Percentiles rank a stretch among this genome's conserved stretches.
phyloP scores from a whole-genome alignment of 2,329 filamentous ascomycete species.

The Rutstroemia sp. region DNA sequence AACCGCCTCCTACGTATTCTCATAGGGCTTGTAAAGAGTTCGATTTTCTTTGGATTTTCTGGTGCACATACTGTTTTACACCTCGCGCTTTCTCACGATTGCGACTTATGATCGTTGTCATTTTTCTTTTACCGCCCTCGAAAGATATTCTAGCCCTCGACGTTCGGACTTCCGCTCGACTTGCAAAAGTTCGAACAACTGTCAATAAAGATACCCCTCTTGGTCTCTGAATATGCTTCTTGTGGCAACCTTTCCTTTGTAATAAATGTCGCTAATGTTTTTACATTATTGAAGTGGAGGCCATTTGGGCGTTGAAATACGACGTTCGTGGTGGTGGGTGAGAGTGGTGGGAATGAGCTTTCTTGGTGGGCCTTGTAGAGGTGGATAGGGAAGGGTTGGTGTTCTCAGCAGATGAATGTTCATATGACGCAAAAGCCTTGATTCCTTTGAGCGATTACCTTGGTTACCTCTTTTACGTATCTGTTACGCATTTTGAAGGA shows the following conservation, averaged over 20 bases:
- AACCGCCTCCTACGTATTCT: conserved; percentile 21
- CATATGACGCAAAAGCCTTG: conserved; percentile 21
- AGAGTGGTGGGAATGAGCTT: conserved; percentile 6
- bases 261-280: conserved; percentile 29
- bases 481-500: conserved; percentile 19
- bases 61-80: conserved; percentile 16
- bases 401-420: conserved; percentile 26
- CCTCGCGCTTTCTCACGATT: conserved; percentile 15
- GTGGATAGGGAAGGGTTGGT: conserved; percentile 11
- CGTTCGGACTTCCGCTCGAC: conserved; percentile 16
- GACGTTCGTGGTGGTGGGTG: conserved; percentile 12
- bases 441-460: conserved; percentile 24
- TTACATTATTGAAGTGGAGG: conserved; percentile 24
- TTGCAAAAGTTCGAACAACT: conserved; percentile 18
- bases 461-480: conserved; percentile 22
- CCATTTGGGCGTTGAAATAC: conserved; percentile 12
- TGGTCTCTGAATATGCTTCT: conserved; percentile 3
- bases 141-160: conserved; percentile 6
- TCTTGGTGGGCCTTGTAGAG: conserved; percentile 15
- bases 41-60: conserved; percentile 15
- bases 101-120: conserved; percentile 22
- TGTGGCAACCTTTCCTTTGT: conserved; percentile 25
- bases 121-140: conserved; percentile 1
- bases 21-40: conserved; percentile 14
- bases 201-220: conserved; percentile 15